Conservation (phyloP, 2,329 filamentous ascomycete species). For the Xylaria sp. region DNA sequence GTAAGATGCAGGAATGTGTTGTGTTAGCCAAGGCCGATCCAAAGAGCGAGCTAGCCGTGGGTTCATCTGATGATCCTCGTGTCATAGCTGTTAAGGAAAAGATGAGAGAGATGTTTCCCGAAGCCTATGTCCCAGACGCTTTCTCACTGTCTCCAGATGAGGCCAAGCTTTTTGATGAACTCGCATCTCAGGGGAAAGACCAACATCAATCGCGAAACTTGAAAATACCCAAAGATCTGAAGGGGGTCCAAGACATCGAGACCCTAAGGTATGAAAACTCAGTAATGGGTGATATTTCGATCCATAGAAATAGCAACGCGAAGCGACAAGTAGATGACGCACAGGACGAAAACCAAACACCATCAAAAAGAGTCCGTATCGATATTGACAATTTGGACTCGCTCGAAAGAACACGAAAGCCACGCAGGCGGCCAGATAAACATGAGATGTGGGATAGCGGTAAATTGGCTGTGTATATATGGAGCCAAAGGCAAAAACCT, state of each 20-base stretch:
- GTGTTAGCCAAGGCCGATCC: conserved; percentile 41
- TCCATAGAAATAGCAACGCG: conserved; percentile 24
- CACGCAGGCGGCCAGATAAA: conserved; percentile 33
- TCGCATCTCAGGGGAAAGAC: conserved; percentile 44
- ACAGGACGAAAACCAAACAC: conserved; percentile 33
- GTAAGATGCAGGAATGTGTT: conserved; percentile 45
- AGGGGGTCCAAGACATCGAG: conserved; percentile 48
- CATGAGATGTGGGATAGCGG: conserved; percentile 46
- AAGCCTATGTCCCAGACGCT: conserved; percentile 55
- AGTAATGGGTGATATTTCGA: conserved; percentile 48
- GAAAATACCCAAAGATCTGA: conserved; percentile 32
- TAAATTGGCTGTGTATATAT: conserved; percentile 46
- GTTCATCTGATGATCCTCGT: conserved; percentile 56
- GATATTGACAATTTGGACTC: conserved; percentile 44
- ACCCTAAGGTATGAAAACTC: conserved; percentile 45
- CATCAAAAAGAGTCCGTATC: conserved; percentile 38
- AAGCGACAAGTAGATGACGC: conserved; percentile 43
- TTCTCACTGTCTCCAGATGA: conserved; percentile 54
- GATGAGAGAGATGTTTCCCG: conserved; percentile 60
- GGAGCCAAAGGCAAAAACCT: conserved; percentile 44
- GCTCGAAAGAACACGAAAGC: conserved; percentile 33
- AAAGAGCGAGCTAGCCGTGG: conserved; percentile 20
- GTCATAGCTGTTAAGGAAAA: conserved; percentile 58
- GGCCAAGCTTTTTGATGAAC: conserved; percentile 47
- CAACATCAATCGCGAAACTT: conserved; percentile 28